Evolutionary conservation across 2,329 filamentous ascomycete species (phyloP), one percentile per base, ranked within the genome.

Genomic region (Trichoderma asperellum): DNA sequence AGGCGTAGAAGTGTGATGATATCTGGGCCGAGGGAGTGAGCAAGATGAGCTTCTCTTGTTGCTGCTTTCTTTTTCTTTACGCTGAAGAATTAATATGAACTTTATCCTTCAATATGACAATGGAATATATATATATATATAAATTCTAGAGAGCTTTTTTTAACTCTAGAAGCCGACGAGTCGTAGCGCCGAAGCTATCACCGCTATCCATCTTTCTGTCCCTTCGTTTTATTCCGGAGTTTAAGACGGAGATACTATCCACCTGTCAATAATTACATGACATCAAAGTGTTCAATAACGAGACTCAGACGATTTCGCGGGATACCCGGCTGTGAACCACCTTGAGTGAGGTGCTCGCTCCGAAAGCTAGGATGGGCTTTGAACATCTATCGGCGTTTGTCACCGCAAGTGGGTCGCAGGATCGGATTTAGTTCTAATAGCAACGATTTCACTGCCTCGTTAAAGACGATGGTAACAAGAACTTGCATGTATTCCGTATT

Each of bases 361-460:
- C 59, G 59, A 62, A 52, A 62, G 2, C 11, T 14, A 35, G 32
- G 10, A 40, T 40, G 40, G 18, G 21, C 6, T 16, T 32, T 5
- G n/a, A 49, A 61, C 16, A 34, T 1, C 7, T 24, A 18, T 62
- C 59, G 43, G 59, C 59, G 59, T 62, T 62, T 49, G 29, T 24
- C 4, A 4, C 2, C 5, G 7, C 34, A 27, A 24, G 59, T 21
- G 59, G 35, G 59, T 8, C 32, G 2, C 12, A 8, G 7, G 21
- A 29, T 62, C 59, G 59, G 59, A 34, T 52, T 52, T 62, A 62
- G 27, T 47, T n/a, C 16, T 34, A 14, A 21, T 61, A n/a, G 47
- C 18, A n/a, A n/a, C n/a, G n/a, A 37, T 27, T 52, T 2, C 3
- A 35, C 34, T 11, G 21, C 29, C 34, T 16, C 49, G 40, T 21